phyloP scores from a whole-genome alignment of 2,329 filamentous ascomycete species.

The Microsporum ferrugineum region DNA sequence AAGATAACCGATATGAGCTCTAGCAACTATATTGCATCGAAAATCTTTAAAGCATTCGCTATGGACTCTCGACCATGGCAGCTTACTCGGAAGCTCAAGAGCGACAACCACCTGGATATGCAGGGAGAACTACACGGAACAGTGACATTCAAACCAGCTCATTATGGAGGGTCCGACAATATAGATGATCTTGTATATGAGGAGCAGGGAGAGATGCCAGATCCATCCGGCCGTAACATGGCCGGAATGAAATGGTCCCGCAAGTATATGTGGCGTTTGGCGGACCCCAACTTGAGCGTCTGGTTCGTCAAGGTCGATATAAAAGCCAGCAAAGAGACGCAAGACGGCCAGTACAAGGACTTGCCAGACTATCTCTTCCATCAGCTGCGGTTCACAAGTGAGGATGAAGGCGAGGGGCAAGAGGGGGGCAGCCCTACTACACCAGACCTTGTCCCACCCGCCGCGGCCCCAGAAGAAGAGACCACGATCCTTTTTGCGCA shows the following conservation, averaged over 20 bases:
- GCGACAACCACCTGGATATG: conserved; percentile 31
- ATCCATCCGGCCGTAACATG: conserved; percentile 16
- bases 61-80: conserved; percentile 24
- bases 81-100: conserved; percentile 30
- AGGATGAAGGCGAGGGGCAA: not conserved
- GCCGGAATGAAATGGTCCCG: conserved; percentile 27
- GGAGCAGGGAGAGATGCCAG: conserved; percentile 33
- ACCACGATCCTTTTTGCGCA: conserved; percentile 27
- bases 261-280: conserved; percentile 36
- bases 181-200: conserved; percentile 27
- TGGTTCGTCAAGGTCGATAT: conserved; percentile 34
- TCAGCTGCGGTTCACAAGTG: conserved; percentile 27
- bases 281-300: conserved; percentile 25
- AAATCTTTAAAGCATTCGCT: conserved; percentile 23
- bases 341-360: conserved; percentile 10
- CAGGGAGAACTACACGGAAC: conserved; percentile 32
- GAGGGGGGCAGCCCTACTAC: not conserved
- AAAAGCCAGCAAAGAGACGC: not conserved
- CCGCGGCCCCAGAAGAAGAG: conserved; percentile 1
- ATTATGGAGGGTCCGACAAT: not conserved
- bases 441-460: conserved; percentile 5
- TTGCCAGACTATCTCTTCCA: conserved; percentile 36
- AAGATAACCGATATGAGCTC: not conserved
- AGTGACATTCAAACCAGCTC: conserved; percentile 27
- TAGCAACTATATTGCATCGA: conserved; percentile 9